Evolutionary conservation across 1,284 basidiomycete species (phyloP).

Genomic region (Papiliotrema flavescens): DNA sequence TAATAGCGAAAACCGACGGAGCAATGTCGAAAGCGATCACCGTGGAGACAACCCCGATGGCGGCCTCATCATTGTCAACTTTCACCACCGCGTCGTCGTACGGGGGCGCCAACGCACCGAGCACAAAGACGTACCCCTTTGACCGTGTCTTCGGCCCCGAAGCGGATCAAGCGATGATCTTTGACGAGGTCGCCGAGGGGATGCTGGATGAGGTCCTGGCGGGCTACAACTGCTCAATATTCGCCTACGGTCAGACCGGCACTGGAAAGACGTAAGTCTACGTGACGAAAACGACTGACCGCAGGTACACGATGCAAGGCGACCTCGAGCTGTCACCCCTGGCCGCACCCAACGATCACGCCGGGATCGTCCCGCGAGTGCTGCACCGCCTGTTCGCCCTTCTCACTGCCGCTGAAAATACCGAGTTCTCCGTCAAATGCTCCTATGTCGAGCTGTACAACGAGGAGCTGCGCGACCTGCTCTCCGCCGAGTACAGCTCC

Average conservation of each 20-base stretch:
- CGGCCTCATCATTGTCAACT: conserved; percentile 19
- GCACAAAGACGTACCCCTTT: conserved; percentile 81
- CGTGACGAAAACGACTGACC: neutral
- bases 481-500: conserved; percentile 64
- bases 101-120: conserved; percentile 29
- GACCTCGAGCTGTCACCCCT: conserved; percentile 71
- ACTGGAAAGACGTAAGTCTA: conserved; percentile 90
- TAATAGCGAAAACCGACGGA: conserved; percentile 71
- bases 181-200: conserved; percentile 86
- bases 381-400: conserved; percentile 89
- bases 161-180: conserved; percentile 92
- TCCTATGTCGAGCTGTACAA: conserved; percentile 99
- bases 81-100: conserved; percentile 57
- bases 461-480: conserved; percentile 93
- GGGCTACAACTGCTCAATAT: conserved; percentile 97
- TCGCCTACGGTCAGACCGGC: conserved; percentile 98
- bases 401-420: conserved; percentile 65
- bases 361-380: conserved; percentile 96
- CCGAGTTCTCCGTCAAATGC: conserved; percentile 88
- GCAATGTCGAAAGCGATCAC: conserved; percentile 69
- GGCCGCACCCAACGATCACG: conserved; percentile 80
- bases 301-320: conserved; percentile 91
- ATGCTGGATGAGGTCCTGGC: conserved; percentile 89
- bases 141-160: conserved; percentile 94
- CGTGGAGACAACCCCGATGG: conserved; percentile 60